These are phyloP conservation scores for Annulohypoxylon nitens DNA, from an alignment of 495 filamentous ascomycete genomes.

Conservation along the genomic window DNA sequence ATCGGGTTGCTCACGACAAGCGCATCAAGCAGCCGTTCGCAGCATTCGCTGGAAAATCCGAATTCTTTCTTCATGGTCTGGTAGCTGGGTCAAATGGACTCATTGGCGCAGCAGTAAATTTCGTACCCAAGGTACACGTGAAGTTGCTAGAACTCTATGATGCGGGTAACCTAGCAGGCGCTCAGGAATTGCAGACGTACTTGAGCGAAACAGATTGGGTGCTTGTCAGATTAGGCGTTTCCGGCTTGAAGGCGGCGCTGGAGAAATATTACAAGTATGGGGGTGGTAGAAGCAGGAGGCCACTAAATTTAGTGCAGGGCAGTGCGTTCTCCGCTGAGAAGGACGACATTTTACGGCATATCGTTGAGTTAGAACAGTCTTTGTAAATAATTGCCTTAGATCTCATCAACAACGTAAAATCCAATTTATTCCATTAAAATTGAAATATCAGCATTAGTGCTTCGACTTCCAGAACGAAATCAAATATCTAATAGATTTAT, in stretches of 20 bases:
- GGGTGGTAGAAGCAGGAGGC: constrained; percentile 67
- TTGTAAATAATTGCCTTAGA: not conserved
- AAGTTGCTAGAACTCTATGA: constrained; percentile 61
- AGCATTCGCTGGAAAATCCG: constrained; percentile 70
- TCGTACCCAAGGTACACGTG: constrained; percentile 62
- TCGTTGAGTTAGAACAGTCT: constrained; percentile 11
- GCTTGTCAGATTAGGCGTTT: constrained; percentile 64
- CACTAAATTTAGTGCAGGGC: constrained; percentile 47
- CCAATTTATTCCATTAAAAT: too few relatives aligned
- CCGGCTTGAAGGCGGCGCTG: constrained; percentile 77
- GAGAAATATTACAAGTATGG: constrained; percentile 78
- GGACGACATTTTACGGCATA: constrained; percentile 1
- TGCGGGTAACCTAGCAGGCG: constrained; percentile 58
- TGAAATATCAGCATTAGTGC: too few relatives aligned
- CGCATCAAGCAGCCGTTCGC: constrained; percentile 59
- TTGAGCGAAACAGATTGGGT: constrained; percentile 28
- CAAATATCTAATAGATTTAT: too few relatives aligned
- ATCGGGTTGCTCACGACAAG: constrained; percentile 19
- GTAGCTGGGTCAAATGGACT: constrained; percentile 64
- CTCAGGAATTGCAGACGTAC: constrained; percentile 62
- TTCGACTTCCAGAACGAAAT: too few relatives aligned
- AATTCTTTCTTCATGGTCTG: constrained; percentile 68
- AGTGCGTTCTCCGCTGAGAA: constrained; percentile 9
- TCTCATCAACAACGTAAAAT: too few relatives aligned
- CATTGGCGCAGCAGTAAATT: constrained; percentile 68